phyloP scores from a whole-genome alignment of 768 basidiomycete species.

The Tylopilus vinaceipallidus region DNA sequence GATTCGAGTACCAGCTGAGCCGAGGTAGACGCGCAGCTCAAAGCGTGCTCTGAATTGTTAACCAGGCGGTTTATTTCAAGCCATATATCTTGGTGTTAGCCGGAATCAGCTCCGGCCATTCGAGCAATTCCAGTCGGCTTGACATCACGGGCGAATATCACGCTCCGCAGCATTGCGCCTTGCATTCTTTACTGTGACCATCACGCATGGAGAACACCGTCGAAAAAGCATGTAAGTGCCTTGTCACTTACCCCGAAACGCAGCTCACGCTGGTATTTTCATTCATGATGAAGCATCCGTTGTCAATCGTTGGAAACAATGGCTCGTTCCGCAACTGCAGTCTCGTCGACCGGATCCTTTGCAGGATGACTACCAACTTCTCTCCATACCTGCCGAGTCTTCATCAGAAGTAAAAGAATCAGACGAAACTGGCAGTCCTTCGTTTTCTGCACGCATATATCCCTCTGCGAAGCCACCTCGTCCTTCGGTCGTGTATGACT shows the following conservation, averaged over 20 bases:
- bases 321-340: constrained; percentile 3
- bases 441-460: not conserved
- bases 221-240: constrained; percentile 14
- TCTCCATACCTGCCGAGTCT: constrained; percentile 4
- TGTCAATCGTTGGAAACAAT: constrained; percentile 16
- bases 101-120: not conserved
- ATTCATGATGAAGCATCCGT: constrained; percentile 4
- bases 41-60: no score
- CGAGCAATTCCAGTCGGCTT: not conserved
- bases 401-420: constrained; percentile 6
- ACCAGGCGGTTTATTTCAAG: no score
- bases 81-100: not conserved
- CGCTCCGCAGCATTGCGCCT: not conserved
- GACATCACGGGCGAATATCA: not conserved
- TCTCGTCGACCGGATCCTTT: constrained; percentile 11
- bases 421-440: constrained; percentile 2
- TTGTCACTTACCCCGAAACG: not conserved
- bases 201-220: constrained; percentile 11
- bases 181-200: not conserved
- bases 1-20: not conserved
- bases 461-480: constrained; percentile 5
- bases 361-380: constrained; percentile 26
- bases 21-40: not conserved
- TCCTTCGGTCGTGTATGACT: constrained; percentile 19
- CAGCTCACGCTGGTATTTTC: not conserved